Evolutionary conservation across 139 green algal genomes (phyloP), one percentile per base, ranked within the genome.

Genomic region (Chlamydomonas incerta): DNA sequence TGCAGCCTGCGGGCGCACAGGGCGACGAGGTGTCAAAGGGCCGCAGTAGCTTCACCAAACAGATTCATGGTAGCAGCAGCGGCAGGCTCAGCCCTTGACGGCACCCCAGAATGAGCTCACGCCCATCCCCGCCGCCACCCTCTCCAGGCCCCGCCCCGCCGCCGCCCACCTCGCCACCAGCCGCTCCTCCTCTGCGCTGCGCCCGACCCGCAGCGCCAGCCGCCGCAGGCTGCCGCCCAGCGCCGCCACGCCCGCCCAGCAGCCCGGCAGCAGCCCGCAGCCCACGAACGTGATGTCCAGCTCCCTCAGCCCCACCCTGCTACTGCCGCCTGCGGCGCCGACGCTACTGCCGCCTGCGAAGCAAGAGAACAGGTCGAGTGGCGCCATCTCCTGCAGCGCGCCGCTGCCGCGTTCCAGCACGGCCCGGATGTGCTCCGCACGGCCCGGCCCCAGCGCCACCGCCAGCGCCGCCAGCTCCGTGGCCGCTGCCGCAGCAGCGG

Each of bases 221-320:
- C 23, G 8, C 33, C 14, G 37, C 46, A 85, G 66, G 47, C 79
- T 74, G 65, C 47, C 65, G 20, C 63, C 79, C 66, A 85, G 79
- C 79, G 34, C 60, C 62, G 3, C 17, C 63, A 85, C 65, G 47
- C 79, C 79, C 37, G 46, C 17, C 79, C 79, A 85, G 23, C 47
- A 31, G 9, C 79, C 79, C 46, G 79, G 79, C 47, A 85, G 79
- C 79, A 85, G 79, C 46, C 79, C 79, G 29, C 46, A 52, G 46
- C 79, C 79, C 46, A 75, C 14, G 79, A 85, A 85, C 9, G 31
- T 69, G 47, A 85, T 47, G 31, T 85, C 79, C 79, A 85, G n/a
- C 37, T 75, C 24, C 47, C 66, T 85, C 47, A 85, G 65, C 33
- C 63, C 50, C 23, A 17, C 41, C 41, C 41, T 50, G 41, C 41